Evolutionary conservation across 176 grass and related monocot genomes (phyloP), one percentile per base, ranked within the genome.

Genomic region (Luzula sylvatica): DNA sequence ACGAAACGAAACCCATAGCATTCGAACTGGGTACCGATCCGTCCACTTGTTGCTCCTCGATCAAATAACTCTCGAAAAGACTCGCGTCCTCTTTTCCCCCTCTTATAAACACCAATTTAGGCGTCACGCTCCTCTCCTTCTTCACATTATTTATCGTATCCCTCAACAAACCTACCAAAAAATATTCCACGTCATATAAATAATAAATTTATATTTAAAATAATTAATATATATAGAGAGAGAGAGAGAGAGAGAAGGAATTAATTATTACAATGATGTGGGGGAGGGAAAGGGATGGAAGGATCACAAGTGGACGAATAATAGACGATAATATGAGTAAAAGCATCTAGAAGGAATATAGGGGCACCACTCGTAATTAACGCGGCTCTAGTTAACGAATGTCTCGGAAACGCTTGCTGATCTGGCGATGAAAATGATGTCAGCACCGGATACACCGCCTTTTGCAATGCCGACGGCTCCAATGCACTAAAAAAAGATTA

Each of bases 261-360:
- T 35, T 9, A 35, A 7, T 65, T 50, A 84, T 83, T 87, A 98
- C 92, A 98, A 72, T 87, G 85, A 72, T 80, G 85, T 26, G 92
- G 92, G 2, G 92, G 92, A 71, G 85, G 92, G 65, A 90, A 98
- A 44, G 81, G 74, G 70, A 90, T 55, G 8, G 72, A 86, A 68
- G 77, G 71, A 67, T 90, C 92, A 52, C 77, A 80, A 7, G 85
- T 77, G 3, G 78, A 57, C 15, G 55, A 68, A 53, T 98, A 98
- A 45, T 90, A 98, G 28, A 90, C 81, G 32, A 98, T 65, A 30
- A 98, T 51, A 58, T 87, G 70, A 32, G 92, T 98, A 51, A 98
- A 98, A 45, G 92, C 75, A 55, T 98, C 92, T 20, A 98, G 72
- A 65, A 90, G 78, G 72, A 90, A 98, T 70, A 98, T 98, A 17